A percentile compares a stretch with the other conserved stretches of the same genome.
Conservation (phyloP, 345 rosid species). For the Eucalyptus leucophloia region DNA sequence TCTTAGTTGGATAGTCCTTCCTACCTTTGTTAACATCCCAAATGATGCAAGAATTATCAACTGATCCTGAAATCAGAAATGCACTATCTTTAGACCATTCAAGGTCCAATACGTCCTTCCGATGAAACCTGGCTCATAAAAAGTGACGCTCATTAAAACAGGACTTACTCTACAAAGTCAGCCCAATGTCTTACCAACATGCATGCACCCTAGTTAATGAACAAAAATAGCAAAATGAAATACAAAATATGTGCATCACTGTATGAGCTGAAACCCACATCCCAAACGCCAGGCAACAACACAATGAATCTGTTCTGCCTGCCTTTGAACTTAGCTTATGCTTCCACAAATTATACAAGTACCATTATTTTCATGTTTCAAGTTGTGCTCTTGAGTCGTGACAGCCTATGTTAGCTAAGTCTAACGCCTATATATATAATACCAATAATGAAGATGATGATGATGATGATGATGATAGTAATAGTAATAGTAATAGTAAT, state of each 20-base stretch:
- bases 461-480: not conserved
- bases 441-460: not conserved
- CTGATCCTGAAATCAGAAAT: slow-evolving; percentile 87
- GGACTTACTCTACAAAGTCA: not conserved
- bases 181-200: not conserved
- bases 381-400: not conserved
- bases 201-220: not conserved
- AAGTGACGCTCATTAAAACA: not conserved
- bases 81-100: slow-evolving; percentile 81
- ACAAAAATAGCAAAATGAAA: not conserved
- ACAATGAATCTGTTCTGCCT: not conserved
- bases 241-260: not conserved
- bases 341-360: not conserved
- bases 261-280: not conserved
- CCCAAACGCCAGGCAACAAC: not conserved
- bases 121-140: slow-evolving; percentile 58
- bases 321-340: not conserved
- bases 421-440: not conserved
- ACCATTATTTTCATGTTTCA: not conserved
- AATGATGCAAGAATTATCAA: slow-evolving; percentile 92
- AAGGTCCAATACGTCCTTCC: slow-evolving; percentile 85
- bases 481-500: not conserved
- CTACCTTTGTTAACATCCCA: slow-evolving; percentile 94
- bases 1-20: not conserved
- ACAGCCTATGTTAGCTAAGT: not conserved